Percentiles rank a stretch among this genome's conserved stretches.
phyloP scores from a whole-genome alignment of 2,329 filamentous ascomycete species.

The Xylaria sp. region DNA sequence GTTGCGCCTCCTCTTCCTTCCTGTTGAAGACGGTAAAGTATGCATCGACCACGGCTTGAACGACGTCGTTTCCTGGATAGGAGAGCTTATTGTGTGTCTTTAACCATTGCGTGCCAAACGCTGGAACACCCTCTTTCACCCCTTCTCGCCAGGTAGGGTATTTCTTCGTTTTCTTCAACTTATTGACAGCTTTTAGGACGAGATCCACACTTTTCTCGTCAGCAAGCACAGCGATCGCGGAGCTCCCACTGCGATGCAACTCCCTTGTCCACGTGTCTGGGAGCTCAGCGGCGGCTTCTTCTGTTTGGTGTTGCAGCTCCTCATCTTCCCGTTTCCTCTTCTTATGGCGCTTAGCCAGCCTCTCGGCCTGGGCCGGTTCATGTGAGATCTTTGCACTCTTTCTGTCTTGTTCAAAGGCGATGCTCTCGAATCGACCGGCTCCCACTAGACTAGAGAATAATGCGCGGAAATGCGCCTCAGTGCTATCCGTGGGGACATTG shows the following conservation, averaged over 20 bases:
- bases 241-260: constrained; percentile 74
- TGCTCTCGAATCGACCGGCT: constrained; percentile 76
- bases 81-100: constrained; percentile 72
- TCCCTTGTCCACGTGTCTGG: constrained; percentile 76
- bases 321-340: constrained; percentile 55
- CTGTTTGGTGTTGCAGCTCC: constrained; percentile 50
- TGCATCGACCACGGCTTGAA: constrained; percentile 79
- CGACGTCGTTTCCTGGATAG: constrained; percentile 69
- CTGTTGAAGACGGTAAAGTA: constrained; percentile 85
- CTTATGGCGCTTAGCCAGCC: constrained; percentile 50
- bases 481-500: constrained; percentile 86
- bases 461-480: constrained; percentile 74
- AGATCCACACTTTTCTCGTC: constrained; percentile 79
- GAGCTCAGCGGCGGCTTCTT: constrained; percentile 65
- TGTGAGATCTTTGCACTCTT: constrained; percentile 46
- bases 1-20: constrained; percentile 69
- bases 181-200: constrained; percentile 75
- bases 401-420: constrained; percentile 73
- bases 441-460: constrained; percentile 78
- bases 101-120: constrained; percentile 62
- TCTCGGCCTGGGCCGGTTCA: constrained; percentile 52
- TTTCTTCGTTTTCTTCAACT: constrained; percentile 63
- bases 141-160: constrained; percentile 73
- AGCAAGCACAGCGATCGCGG: constrained; percentile 81
- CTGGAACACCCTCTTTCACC: constrained; percentile 60